These are phyloP conservation scores for Oryza nivara DNA, from an alignment of 176 grass and related monocot genomes.

Conservation along the genomic window DNA sequence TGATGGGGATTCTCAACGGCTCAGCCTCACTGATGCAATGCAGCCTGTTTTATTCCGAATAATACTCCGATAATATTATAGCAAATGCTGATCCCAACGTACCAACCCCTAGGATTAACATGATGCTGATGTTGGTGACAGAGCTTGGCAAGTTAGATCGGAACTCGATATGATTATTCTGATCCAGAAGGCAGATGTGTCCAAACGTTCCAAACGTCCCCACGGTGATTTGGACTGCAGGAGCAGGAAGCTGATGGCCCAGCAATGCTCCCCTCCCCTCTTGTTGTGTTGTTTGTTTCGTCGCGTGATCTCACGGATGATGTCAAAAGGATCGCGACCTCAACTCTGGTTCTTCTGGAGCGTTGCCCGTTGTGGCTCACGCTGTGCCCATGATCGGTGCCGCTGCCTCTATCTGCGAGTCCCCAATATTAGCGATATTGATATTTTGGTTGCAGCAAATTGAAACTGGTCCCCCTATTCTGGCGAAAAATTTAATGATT, in stretches of 20 bases:
- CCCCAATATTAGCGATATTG: no score
- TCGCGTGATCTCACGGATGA: constrained; percentile 53
- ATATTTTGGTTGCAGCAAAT: no score
- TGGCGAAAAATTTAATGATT: no score
- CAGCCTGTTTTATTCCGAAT: neutral
- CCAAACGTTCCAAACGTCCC: neutral
- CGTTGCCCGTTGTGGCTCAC: constrained; percentile 19
- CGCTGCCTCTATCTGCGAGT: neutral
- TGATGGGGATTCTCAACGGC: constrained; percentile 8
- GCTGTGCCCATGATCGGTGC: constrained; percentile 20
- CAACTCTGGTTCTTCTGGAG: constrained; percentile 25
- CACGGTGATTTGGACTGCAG: constrained; percentile 38
- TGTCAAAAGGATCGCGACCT: constrained; percentile 34
- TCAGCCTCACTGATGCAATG: neutral
- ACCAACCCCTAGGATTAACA: neutral
- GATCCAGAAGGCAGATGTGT: neutral
- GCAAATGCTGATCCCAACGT: neutral
- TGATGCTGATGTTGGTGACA: neutral
- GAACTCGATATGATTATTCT: neutral
- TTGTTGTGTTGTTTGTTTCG: neutral
- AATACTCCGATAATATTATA: neutral
- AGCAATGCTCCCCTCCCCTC: neutral
- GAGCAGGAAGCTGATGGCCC: neutral
- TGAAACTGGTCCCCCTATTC: no score
- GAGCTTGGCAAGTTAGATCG: neutral